Percentiles rank a stretch among this genome's conserved stretches.
phyloP scores from a whole-genome alignment of 352 stramenopile genomes.

The Globisporangium barbulae region DNA sequence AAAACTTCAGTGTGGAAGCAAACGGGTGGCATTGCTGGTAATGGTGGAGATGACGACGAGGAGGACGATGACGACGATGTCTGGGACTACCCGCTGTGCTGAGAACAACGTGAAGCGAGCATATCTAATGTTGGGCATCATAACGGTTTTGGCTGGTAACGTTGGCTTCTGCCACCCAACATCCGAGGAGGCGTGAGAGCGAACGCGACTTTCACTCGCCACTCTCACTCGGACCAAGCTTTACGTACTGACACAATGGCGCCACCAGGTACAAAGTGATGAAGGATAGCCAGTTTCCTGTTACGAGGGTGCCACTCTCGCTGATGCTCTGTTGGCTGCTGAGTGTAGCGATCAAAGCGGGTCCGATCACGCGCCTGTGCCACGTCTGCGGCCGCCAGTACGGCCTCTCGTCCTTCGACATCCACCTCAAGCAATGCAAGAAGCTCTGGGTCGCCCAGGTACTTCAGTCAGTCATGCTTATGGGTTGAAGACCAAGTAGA shows the following conservation, averaged over 20 bases:
- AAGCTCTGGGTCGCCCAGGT: slow-evolving; percentile 73
- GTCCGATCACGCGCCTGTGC: slow-evolving; percentile 68
- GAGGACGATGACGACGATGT: slow-evolving; percentile 47
- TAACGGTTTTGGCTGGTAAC: slow-evolving; percentile 9
- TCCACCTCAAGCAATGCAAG: slow-evolving; percentile 85
- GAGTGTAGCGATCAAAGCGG: slow-evolving; percentile 31
- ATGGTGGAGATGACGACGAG: background rate
- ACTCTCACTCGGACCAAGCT: background rate
- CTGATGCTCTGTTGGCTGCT: background rate
- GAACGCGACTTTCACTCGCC: background rate
- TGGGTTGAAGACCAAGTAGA: background rate
- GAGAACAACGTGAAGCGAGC: background rate
- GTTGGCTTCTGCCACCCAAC: background rate
- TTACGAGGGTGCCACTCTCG: background rate
- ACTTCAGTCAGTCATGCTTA: background rate
- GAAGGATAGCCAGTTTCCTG: background rate
- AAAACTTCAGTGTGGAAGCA: slow-evolving; percentile 1
- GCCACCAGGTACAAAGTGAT: slow-evolving; percentile 14
- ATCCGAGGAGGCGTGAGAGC: too few relatives aligned
- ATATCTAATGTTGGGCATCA: background rate
- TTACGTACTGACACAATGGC: background rate
- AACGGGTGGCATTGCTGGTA: background rate
- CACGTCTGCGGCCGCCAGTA: slow-evolving; percentile 81
- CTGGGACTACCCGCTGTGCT: slow-evolving; percentile 59
- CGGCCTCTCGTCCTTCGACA: slow-evolving; percentile 77